Percentiles rank a stretch among this genome's conserved stretches.
Conservation (phyloP, 2,329 filamentous ascomycete species). For the Colletotrichum orchidophilum region DNA sequence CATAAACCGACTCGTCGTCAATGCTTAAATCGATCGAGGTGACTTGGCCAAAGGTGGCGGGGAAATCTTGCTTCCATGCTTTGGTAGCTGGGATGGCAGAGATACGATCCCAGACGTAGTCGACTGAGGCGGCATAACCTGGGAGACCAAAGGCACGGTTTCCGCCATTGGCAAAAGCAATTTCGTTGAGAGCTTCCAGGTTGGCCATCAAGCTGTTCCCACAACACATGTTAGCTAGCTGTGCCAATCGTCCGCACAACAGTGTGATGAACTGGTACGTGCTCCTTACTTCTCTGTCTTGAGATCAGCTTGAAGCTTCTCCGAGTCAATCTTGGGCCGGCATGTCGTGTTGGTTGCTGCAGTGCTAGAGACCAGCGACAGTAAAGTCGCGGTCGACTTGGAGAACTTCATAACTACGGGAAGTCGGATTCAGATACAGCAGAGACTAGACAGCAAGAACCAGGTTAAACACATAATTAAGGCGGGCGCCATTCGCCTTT, state of each 20-base stretch:
- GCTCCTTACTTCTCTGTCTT: slow-evolving; percentile 30
- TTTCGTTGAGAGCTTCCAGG: slow-evolving; percentile 55
- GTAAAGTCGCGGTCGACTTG: slow-evolving; percentile 9
- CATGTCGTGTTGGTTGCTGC: slow-evolving; percentile 23
- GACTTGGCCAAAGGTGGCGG: slow-evolving; percentile 42
- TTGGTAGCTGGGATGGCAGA: slow-evolving; percentile 40
- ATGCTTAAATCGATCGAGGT: slow-evolving; percentile 33
- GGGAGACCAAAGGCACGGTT: slow-evolving; percentile 44
- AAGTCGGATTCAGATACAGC: not conserved
- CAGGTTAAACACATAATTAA: no score
- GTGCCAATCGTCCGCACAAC: not conserved
- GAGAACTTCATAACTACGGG: slow-evolving; percentile 32
- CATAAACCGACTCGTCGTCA: slow-evolving; percentile 39
- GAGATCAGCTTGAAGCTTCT: slow-evolving; percentile 31
- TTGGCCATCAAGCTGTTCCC: slow-evolving; percentile 53
- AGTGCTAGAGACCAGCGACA: slow-evolving; percentile 26
- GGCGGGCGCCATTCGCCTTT: not conserved
- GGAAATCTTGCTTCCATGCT: slow-evolving; percentile 55
- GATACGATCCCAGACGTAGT: slow-evolving; percentile 42
- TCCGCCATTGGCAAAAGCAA: slow-evolving; percentile 58
- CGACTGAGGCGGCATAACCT: slow-evolving; percentile 46
- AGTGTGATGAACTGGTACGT: no score
- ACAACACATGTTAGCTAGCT: slow-evolving; percentile 4
- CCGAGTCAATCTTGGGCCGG: slow-evolving; percentile 33
- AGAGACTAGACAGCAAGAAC: no score